Evolutionary conservation across 129 eudicot genomes (phyloP).

Genomic region (Saposhnikovia divaricata): DNA sequence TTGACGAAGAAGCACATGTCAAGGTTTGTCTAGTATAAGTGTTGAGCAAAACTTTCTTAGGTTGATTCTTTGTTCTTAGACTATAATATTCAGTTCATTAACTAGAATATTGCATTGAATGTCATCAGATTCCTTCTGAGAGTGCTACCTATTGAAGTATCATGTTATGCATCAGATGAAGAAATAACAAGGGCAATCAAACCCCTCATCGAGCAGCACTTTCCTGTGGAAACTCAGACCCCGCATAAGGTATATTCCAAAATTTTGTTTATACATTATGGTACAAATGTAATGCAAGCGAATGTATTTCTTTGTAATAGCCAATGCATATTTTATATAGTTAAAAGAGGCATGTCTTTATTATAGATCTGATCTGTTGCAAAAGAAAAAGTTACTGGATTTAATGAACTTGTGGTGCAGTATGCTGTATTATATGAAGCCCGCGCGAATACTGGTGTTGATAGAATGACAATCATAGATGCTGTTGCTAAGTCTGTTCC

Average conservation of each 20-base stretch:
- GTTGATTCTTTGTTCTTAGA: not conserved
- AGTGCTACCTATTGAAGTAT: conserved; percentile 71
- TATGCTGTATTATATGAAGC: conserved; percentile 89
- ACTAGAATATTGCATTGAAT: conserved; percentile 10
- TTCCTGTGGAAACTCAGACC: conserved; percentile 61
- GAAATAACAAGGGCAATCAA: conserved; percentile 76
- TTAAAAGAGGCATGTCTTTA: not conserved
- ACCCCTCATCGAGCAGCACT: conserved; percentile 61
- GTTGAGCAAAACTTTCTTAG: not conserved
- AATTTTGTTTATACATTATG: not conserved
- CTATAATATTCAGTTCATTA: not conserved
- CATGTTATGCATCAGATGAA: conserved; percentile 93
- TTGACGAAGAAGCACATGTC: conserved; percentile 68
- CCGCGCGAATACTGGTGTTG: conserved; percentile 92
- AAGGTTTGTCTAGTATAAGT: conserved; percentile 34
- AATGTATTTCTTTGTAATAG: not conserved
- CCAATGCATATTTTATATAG: not conserved
- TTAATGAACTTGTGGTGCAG: conserved; percentile 27
- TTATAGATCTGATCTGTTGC: not conserved
- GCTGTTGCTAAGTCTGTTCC: conserved; percentile 88
- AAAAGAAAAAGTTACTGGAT: not conserved
- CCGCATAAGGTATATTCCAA: conserved; percentile 43
- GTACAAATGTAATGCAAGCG: not conserved
- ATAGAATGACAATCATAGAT: conserved; percentile 71
- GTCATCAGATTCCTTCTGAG: conserved; percentile 69